Evolutionary conservation across 345 rosid species (phyloP), one percentile per base, ranked within the genome.

Genomic region (Pistacia vera): DNA sequence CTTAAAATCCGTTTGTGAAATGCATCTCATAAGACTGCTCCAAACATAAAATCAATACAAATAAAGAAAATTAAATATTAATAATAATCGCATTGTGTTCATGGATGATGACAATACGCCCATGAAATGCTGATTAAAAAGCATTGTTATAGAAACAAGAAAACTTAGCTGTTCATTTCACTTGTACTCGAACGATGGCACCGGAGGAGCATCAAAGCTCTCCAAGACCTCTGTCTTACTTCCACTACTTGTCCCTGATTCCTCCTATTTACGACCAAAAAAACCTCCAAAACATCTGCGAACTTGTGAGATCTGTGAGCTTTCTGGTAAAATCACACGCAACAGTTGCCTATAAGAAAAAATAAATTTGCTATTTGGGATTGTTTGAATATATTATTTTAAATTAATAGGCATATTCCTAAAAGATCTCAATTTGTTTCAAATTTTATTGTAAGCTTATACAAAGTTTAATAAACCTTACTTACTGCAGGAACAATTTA

Each of bases 141-240:
- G 44, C 65, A 17, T 7, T 11, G 71, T 44, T 48, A 38, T 18
- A 46, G 12, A 2, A 35, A 25, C 28, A 54, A 66, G 4, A 11
- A 1, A 38, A 25, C 54, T 17, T 44, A 36, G 3, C 57, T 55
- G 30, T 76, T 87, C 80, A 92, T 41, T 76, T 88, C 80, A 92
- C 88, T 90, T 92, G 84, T 84, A 90, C 65, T 92, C 93, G 66
- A 81, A 90, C 18, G 81, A 85, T 28, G 97, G 97, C 66, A 90
- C 94, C 0, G 90, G 94, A 59, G 97, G 97, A 11, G 97, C 97
- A 82, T 92, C 94, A 68, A 89, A 92, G 81, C 94, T 92, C 86
- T 92, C 97, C 73, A 92, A 79, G 69, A 90, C 84, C 79, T 87
- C 83, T 0, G 94, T 83, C 75, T 88, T 89, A 76, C 88, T 85